These are phyloP conservation scores for Stachybotrys chlorohalonatus DNA, from an alignment of 2,329 filamentous ascomycete genomes.

Conservation along the genomic window DNA sequence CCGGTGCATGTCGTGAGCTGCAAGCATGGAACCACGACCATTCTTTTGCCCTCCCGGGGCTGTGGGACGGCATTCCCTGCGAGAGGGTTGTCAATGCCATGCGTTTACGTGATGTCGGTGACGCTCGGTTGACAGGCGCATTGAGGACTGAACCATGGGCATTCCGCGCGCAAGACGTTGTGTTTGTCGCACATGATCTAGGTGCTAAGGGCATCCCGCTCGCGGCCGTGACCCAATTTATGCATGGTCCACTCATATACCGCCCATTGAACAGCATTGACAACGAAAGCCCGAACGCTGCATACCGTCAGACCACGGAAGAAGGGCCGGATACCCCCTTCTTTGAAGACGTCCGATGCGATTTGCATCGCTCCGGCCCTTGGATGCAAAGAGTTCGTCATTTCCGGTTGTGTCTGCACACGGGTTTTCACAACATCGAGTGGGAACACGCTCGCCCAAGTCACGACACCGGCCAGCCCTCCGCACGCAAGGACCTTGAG, in stretches of 20 bases:
- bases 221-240: constrained; percentile 30
- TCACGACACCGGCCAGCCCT: constrained; percentile 76
- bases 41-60: too few relatives aligned
- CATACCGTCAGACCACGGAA: constrained; percentile 72
- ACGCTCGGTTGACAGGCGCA: too few relatives aligned
- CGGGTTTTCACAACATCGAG: constrained; percentile 88
- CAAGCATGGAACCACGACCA: too few relatives aligned
- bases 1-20: too few relatives aligned
- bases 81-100: too few relatives aligned
- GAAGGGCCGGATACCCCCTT: constrained; percentile 54
- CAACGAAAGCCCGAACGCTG: constrained; percentile 77
- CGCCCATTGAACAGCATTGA: constrained; percentile 90
- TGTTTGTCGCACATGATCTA: neutral
- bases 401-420: constrained; percentile 61
- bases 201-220: constrained; percentile 3
- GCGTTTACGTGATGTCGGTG: too few relatives aligned
- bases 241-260: constrained; percentile 84
- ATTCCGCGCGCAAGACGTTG: neutral
- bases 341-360: constrained; percentile 55
- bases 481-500: constrained; percentile 70
- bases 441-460: constrained; percentile 86
- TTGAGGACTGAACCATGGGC: too few relatives aligned
- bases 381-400: constrained; percentile 7
- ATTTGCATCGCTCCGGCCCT: constrained; percentile 49
- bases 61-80: too few relatives aligned